A percentile compares a stretch with the other conserved stretches of the same genome.
Evolutionary conservation across 805 yeast species (phyloP).

Genomic region (Schizosaccharomyces cryophilus): DNA sequence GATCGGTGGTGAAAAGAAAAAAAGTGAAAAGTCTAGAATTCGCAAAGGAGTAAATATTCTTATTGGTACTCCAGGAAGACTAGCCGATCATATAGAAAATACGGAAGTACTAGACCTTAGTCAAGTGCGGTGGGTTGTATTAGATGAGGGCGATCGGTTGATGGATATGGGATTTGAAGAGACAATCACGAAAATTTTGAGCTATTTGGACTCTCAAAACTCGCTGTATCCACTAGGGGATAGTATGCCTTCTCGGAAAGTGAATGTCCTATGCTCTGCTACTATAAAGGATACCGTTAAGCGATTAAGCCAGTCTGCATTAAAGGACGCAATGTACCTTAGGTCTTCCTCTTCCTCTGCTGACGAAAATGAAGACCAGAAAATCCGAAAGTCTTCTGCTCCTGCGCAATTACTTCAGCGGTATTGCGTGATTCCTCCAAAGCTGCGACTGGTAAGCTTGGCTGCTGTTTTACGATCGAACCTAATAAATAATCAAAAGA

Average conservation of each 20-base stretch:
- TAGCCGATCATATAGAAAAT: conserved; percentile 82
- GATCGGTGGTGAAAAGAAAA: conserved; percentile 95
- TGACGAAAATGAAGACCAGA: background rate
- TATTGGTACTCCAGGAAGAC: conserved; percentile 94
- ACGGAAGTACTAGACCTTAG: conserved; percentile 51
- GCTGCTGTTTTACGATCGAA: conserved; percentile 29
- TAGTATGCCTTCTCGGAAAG: conserved; percentile 40
- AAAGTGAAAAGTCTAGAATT: conserved; percentile 82
- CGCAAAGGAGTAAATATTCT: conserved; percentile 87
- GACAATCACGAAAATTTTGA: conserved; percentile 54
- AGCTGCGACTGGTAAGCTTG: conserved; percentile 61
- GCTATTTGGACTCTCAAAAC: conserved; percentile 24
- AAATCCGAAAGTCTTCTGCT: conserved; percentile 24
- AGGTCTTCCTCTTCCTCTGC: conserved; percentile 1
- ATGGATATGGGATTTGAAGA: conserved; percentile 95
- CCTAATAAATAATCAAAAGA: conserved; percentile 11
- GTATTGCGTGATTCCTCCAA: conserved; percentile 72
- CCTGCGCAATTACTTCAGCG: conserved; percentile 81
- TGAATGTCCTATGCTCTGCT: conserved; percentile 79
- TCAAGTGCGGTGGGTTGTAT: conserved; percentile 58
- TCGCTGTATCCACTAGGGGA: conserved; percentile 17
- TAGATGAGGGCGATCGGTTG: conserved; percentile 91
- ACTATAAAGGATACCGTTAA: conserved; percentile 65
- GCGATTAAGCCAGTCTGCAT: conserved; percentile 53
- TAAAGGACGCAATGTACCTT: conserved; percentile 41